Evolutionary conservation across 164 flowering plant species (phyloP), one percentile per base, ranked within the genome.

Genomic region (Houttuynia cordata): DNA sequence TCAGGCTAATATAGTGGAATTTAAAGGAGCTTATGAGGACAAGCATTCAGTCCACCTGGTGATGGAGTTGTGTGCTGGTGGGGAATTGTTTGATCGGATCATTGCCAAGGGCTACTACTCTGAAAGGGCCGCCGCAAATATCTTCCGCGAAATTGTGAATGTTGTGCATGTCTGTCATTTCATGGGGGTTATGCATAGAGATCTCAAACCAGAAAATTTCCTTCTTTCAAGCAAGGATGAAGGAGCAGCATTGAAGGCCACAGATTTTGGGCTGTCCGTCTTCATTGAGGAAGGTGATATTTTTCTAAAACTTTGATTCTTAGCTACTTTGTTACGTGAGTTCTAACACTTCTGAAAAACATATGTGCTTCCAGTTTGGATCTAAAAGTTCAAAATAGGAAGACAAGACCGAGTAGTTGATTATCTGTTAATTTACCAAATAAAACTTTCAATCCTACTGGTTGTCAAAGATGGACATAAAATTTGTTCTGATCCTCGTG

Each of bases 151-250:
- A 22, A 81, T 92, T 74, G 93, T 89, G 17, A 85, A 81, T 64
- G 96, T 89, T 66, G 95, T 92, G 9, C 79, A 92, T 57, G 73
- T 84, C 40, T 92, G 96, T 52, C 96, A 92, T 75, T 89, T 87
- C 60, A 91, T 87, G 98, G 98, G 98, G 18, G 96, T 88, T 65
- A 82, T 91, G 98, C 97, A 91, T 68, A 75, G 97, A 25, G 97
- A 91, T 64, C 80, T 91, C 54, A 91, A 91, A 73, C 98, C 98
- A 8, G 96, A 92, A 80, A 92, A 92, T 74, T 92, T 92, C 84
- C 76, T 92, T 80, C 71, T 92, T 20, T 78, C 98, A 0, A 85
- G 76, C 68, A 85, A 85, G 76, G 82, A 70, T 41, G 91, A 84
- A 60, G 68, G 71, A 59, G 83, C 98, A 10, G 64, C 69, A 51